Percentiles rank a stretch among this genome's conserved stretches.
Evolutionary conservation across 1,284 basidiomycete species (phyloP).

Genomic region (Ceratobasidium sp.): DNA sequence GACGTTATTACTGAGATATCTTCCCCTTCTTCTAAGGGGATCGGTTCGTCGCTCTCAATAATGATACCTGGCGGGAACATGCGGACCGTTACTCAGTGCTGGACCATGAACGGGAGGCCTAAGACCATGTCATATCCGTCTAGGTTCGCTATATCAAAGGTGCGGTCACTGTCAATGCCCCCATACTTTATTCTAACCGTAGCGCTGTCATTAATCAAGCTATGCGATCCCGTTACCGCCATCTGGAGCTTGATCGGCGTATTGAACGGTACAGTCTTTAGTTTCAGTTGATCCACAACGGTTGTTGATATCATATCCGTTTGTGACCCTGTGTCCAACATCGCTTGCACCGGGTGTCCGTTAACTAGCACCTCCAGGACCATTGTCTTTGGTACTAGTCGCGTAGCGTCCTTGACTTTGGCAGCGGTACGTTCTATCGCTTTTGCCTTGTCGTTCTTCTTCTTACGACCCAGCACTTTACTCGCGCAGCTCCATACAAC

Average conservation of each 20-base stretch:
- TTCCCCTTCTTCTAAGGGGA: constrained; percentile 51
- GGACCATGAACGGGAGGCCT: constrained; percentile 55
- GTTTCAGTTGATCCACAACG: constrained; percentile 57
- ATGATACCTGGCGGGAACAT: constrained; percentile 50
- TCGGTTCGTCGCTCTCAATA: constrained; percentile 47
- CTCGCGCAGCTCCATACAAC: neutral
- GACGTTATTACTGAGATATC: constrained; percentile 45
- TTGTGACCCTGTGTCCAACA: constrained; percentile 59
- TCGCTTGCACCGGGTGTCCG: constrained; percentile 54
- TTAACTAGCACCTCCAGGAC: constrained; percentile 57
- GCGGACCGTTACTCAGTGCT: constrained; percentile 51
- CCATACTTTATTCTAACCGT: constrained; percentile 56
- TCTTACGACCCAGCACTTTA: neutral
- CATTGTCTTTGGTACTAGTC: constrained; percentile 55
- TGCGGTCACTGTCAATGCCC: constrained; percentile 50
- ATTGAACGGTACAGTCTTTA: constrained; percentile 50
- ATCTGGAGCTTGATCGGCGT: constrained; percentile 57
- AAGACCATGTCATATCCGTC: constrained; percentile 55
- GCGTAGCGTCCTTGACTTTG: constrained; percentile 50
- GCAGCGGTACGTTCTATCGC: constrained; percentile 44
- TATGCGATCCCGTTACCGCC: constrained; percentile 53
- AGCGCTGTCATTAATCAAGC: constrained; percentile 49
- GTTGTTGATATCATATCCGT: constrained; percentile 61
- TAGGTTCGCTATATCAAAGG: constrained; percentile 56
- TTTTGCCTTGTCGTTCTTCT: neutral